A percentile compares a stretch with the other conserved stretches of the same genome.
phyloP scores from a whole-genome alignment of 352 stramenopile genomes.

The Phytophthora citrophthora region DNA sequence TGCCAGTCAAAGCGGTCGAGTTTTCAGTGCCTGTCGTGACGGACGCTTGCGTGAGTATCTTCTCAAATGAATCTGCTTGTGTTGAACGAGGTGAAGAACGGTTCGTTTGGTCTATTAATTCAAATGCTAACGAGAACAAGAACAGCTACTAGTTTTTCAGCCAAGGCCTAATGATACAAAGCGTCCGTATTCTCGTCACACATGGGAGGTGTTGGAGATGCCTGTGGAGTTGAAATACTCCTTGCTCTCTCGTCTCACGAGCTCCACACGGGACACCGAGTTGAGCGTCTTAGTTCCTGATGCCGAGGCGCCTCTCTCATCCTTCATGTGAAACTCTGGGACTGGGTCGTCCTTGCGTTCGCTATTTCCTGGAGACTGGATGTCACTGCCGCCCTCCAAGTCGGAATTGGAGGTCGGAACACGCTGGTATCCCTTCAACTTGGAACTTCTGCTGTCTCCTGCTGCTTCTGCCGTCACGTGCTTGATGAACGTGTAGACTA shows the following conservation, averaged over 20 bases:
- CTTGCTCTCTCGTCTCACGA: constrained; percentile 70
- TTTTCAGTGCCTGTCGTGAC: constrained; percentile 70
- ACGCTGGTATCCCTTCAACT: constrained; percentile 38
- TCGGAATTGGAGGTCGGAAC: constrained; percentile 40
- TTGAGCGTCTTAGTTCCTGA: constrained; percentile 27
- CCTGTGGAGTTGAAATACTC: constrained; percentile 42
- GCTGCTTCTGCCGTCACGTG: constrained; percentile 43
- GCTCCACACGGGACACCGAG: constrained; percentile 40
- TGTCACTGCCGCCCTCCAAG: constrained; percentile 22
- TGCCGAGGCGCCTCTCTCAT: constrained; percentile 26
- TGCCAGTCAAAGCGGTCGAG: constrained; percentile 35
- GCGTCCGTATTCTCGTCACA: constrained; percentile 36
- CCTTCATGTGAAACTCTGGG: constrained; percentile 45
- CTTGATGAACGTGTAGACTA: constrained; percentile 83
- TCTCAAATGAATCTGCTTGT: constrained; percentile 12
- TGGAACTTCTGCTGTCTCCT: constrained; percentile 8
- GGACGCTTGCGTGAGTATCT: constrained; percentile 73
- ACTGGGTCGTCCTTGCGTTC: constrained; percentile 18
- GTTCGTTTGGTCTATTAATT: constrained; percentile 40
- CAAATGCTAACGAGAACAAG: constrained; percentile 27
- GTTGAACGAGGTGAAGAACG: not conserved
- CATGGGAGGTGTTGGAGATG: constrained; percentile 34
- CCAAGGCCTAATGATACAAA: constrained; percentile 42
- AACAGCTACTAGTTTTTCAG: constrained; percentile 28
- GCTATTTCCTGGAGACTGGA: constrained; percentile 20